phyloP scores from a whole-genome alignment of 2,329 filamentous ascomycete genomes.

The Aspergillus bombycis region DNA sequence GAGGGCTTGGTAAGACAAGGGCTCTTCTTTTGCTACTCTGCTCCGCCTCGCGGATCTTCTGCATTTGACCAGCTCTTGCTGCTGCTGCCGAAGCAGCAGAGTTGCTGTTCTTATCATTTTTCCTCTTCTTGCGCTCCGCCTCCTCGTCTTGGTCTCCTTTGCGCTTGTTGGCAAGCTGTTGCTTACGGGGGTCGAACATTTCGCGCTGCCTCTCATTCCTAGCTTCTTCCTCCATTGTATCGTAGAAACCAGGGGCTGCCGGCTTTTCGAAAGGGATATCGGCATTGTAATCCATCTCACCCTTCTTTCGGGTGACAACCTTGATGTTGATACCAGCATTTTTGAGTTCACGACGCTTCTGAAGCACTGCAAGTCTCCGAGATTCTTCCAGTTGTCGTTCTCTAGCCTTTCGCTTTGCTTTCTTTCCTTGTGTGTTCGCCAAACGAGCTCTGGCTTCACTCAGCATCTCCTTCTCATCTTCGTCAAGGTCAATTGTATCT shows the following conservation, averaged over 20 bases:
- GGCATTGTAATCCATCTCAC: slow-evolving; percentile 99
- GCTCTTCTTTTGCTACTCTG: slow-evolving; percentile 90
- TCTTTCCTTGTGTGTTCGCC: slow-evolving; percentile 98
- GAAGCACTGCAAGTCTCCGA: slow-evolving; percentile 81
- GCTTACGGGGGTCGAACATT: slow-evolving; percentile 88
- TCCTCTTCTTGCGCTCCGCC: slow-evolving; percentile 77
- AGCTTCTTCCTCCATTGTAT: slow-evolving; percentile 79
- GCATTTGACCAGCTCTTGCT: slow-evolving; percentile 89
- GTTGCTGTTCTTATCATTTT: slow-evolving; percentile 82
- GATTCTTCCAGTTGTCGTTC: slow-evolving; percentile 96
- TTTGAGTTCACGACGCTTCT: slow-evolving; percentile 95
- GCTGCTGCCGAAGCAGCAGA: slow-evolving; percentile 82
- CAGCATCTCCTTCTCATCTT: slow-evolving; percentile 99
- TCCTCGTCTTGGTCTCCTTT: slow-evolving; percentile 90
- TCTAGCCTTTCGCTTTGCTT: slow-evolving; percentile 95
- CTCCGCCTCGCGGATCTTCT: slow-evolving; percentile 93
- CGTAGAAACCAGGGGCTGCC: slow-evolving; percentile 85
- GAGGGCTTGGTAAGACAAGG: slow-evolving; percentile 82
- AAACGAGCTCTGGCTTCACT: slow-evolving; percentile 95
- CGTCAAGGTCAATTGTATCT: slow-evolving; percentile 96
- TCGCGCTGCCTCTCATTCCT: slow-evolving; percentile 83
- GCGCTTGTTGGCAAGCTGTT: slow-evolving; percentile 86
- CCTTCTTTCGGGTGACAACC: slow-evolving; percentile 84
- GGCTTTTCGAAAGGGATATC: slow-evolving; percentile 98
- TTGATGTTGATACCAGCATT: slow-evolving; percentile 99